Evolutionary conservation across 257 asterid genomes (phyloP).

Genomic region (Vinca minor): DNA sequence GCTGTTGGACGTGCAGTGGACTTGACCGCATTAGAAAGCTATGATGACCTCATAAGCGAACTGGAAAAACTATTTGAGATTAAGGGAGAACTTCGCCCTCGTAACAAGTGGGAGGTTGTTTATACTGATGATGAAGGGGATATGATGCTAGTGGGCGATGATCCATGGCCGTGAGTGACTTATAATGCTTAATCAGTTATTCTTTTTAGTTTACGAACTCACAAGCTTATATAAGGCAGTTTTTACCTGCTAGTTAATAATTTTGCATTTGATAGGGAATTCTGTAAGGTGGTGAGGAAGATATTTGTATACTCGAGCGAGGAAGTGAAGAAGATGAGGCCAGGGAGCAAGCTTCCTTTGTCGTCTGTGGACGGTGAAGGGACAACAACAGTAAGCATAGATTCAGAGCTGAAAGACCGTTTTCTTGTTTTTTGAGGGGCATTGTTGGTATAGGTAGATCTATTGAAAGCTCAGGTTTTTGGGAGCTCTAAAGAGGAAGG

Average conservation of each 20-base stretch:
- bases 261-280: conserved; percentile 44
- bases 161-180: conserved; percentile 68
- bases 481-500: conserved; percentile 4
- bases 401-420: conserved; percentile 33
- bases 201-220: background rate
- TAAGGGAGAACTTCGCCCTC: conserved; percentile 58
- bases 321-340: conserved; percentile 72
- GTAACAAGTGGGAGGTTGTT: conserved; percentile 61
- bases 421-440: background rate
- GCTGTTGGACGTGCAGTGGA: conserved; percentile 81
- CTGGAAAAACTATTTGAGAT: conserved; percentile 59
- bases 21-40: conserved; percentile 46
- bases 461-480: conserved; percentile 7
- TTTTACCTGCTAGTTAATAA: background rate
- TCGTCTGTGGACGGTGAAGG: too few relatives aligned
- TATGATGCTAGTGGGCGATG: conserved; percentile 83
- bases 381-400: conserved; percentile 32
- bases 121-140: conserved; percentile 73
- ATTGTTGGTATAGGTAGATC: too few relatives aligned
- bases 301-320: conserved; percentile 59
- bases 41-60: conserved; percentile 49
- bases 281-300: conserved; percentile 56
- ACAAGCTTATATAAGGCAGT: background rate
- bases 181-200: background rate
- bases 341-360: conserved; percentile 45